Evolutionary conservation across 148 eudicot species (phyloP).

Genomic region (Mesembryanthemum crystallinum): DNA sequence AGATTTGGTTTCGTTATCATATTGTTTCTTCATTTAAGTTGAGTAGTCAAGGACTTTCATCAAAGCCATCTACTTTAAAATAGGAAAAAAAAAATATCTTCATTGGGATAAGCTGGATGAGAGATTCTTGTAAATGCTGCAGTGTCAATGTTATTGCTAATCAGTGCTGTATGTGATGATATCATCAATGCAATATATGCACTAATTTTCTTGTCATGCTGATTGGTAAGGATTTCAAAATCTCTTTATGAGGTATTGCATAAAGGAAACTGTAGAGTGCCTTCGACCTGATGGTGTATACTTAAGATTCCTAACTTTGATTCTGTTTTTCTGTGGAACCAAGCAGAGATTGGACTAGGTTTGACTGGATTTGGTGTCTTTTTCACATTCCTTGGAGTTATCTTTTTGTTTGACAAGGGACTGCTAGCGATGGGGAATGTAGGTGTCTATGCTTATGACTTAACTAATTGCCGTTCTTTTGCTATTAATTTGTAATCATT

Average conservation of each 20-base stretch:
- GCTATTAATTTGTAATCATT: background rate
- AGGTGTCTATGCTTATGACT: constrained; percentile 26
- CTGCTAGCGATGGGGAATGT: constrained; percentile 97
- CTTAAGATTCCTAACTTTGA: background rate
- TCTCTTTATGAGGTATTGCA: background rate
- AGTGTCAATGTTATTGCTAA: background rate
- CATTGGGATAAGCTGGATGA: background rate
- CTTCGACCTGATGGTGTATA: background rate
- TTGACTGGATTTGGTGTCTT: constrained; percentile 88
- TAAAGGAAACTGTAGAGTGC: background rate
- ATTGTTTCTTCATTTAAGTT: background rate
- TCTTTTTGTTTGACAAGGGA: constrained; percentile 92
- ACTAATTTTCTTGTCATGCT: background rate
- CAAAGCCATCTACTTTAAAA: background rate
- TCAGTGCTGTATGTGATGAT: background rate
- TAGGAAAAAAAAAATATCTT: background rate
- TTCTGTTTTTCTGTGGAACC: constrained; percentile 1
- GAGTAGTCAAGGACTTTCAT: background rate
- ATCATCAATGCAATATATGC: background rate
- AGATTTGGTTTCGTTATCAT: background rate
- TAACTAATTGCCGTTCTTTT: background rate
- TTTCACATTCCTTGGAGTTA: constrained; percentile 84
- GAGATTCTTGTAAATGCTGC: background rate
- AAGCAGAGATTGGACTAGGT: constrained; percentile 90
- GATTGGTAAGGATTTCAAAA: background rate